Evolutionary conservation across 768 basidiomycete species (phyloP).

Genomic region (Suillus luteus): DNA sequence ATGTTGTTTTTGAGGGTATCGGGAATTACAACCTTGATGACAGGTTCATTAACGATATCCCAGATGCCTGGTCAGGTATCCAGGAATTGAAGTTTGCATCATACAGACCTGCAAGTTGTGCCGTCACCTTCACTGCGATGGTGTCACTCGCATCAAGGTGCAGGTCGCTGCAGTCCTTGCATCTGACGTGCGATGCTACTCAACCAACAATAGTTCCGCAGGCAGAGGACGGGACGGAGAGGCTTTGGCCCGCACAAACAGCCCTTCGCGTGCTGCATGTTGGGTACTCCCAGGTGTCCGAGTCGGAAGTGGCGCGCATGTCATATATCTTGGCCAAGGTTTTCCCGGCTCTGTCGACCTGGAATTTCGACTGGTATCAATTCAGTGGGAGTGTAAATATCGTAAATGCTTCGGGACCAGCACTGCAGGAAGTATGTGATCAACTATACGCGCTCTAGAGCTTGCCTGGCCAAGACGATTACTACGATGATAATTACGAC

Average conservation of each 20-base stretch:
- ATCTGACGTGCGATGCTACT: not conserved
- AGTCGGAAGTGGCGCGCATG: not conserved
- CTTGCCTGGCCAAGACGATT: too few species aligned
- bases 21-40: not conserved
- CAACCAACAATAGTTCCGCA: not conserved
- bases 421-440: too few species aligned
- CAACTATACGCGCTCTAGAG: too few species aligned
- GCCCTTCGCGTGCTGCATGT: not conserved
- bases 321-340: not conserved
- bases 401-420: too few species aligned
- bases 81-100: not conserved
- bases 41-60: not conserved
- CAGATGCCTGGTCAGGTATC: conserved; percentile 1
- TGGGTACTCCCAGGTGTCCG: not conserved
- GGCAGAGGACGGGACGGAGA: too few species aligned
- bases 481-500: too few species aligned
- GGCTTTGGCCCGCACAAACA: conserved; percentile 1
- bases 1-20: too few species aligned
- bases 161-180: too few species aligned
- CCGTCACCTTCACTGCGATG: not conserved
- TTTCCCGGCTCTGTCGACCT: not conserved
- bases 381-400: too few species aligned
- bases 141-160: conserved; percentile 2
- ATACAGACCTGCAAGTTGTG: not conserved
- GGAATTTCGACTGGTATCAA: not conserved